A percentile compares a stretch with the other conserved stretches of the same genome.
Conservation (phyloP, 73 alveolate species). For the Diophrys appendiculata region DNA sequence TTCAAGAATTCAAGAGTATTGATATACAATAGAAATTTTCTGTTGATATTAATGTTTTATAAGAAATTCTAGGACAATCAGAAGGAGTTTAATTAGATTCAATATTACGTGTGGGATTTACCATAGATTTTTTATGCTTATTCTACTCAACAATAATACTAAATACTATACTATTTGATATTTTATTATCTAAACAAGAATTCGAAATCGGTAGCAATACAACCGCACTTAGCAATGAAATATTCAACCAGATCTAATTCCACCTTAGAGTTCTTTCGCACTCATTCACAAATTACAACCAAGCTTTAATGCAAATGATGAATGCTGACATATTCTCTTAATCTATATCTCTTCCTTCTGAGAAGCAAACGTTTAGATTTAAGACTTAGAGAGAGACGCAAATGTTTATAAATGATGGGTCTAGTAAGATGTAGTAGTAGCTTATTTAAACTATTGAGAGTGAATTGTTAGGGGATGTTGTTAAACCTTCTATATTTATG, state of each 20-base stretch:
- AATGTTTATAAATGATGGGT: background rate
- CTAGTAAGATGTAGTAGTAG: background rate
- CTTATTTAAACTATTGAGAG: background rate
- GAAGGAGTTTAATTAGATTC: no score
- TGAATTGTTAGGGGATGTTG: background rate
- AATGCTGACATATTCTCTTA: no score
- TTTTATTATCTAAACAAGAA: background rate
- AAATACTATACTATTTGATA: background rate
- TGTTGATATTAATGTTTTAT: no score
- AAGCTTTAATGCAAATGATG: background rate
- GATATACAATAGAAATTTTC: no score
- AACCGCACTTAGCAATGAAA: background rate
- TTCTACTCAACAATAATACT: background rate
- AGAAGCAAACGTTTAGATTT: background rate
- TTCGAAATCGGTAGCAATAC: background rate
- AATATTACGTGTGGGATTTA: no score
- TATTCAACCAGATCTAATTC: background rate
- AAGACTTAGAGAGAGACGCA: background rate
- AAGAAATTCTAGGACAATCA: no score
- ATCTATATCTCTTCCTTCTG: no score
- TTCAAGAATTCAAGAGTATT: no score
- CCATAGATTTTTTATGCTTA: background rate
- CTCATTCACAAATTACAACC: background rate
- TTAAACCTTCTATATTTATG: background rate
- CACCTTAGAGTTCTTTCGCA: background rate